Percentiles rank a stretch among this genome's conserved stretches.
Evolutionary conservation across 345 rosid genomes (phyloP).

Genomic region (Pelargonium nanum): DNA sequence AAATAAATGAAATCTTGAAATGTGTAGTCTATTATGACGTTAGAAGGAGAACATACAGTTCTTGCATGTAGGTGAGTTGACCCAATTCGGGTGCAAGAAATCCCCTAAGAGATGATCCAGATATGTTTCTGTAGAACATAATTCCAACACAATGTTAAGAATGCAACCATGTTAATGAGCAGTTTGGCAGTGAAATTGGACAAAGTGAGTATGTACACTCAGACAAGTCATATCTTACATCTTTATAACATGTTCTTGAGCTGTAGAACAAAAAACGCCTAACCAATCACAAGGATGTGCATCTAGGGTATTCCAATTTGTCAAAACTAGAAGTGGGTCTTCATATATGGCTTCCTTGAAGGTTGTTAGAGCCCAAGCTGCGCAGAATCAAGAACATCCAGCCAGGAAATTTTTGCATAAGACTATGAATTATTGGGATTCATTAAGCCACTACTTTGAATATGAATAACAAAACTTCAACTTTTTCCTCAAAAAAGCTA

Average conservation of each 20-base stretch:
- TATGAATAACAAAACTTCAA: neutral
- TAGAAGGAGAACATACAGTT: constrained; percentile 42
- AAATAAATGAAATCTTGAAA: neutral
- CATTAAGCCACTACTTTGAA: neutral
- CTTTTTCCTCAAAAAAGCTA: neutral
- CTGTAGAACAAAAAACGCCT: constrained; percentile 49
- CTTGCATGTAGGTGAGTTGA: constrained; percentile 55
- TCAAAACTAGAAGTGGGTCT: constrained; percentile 67
- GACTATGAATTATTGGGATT: neutral
- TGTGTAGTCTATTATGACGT: neutral
- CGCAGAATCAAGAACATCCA: constrained; percentile 10
- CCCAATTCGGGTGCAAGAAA: constrained; percentile 79
- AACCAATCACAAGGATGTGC: constrained; percentile 84
- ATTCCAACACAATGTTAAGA: neutral
- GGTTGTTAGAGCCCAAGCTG: constrained; percentile 60
- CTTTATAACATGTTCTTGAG: constrained; percentile 62
- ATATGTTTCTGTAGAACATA: constrained; percentile 56
- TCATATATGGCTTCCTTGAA: constrained; percentile 86
- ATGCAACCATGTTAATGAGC: neutral
- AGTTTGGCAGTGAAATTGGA: neutral
- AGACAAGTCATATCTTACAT: constrained; percentile 41
- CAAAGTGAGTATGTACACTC: too few species aligned
- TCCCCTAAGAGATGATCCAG: constrained; percentile 59
- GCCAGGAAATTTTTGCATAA: constrained; percentile 12
- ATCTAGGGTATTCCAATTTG: constrained; percentile 73